Conservation (phyloP, 371 early-diverging fungal species). For the Chytridiales sp. region DNA sequence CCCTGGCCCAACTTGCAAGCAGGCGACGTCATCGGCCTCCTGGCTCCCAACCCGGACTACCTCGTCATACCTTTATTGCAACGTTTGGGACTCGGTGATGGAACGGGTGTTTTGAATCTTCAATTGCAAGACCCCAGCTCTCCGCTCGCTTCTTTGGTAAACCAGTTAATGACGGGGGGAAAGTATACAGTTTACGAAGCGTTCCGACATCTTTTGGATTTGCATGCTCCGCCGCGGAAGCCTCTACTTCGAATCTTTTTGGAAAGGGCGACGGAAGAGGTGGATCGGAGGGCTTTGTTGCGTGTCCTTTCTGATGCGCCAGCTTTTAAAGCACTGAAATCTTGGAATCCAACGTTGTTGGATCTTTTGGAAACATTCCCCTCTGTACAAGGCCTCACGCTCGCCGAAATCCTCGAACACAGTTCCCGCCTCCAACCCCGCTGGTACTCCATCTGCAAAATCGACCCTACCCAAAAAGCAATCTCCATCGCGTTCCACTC, state of each 20-base stretch:
- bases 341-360: constrained; percentile 10
- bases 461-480: constrained; percentile 39
- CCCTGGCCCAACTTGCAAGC: constrained; percentile 60
- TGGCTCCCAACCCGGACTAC: constrained; percentile 68
- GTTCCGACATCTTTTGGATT: constrained; percentile 70
- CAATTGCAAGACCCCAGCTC: constrained; percentile 7
- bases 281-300: constrained; percentile 70
- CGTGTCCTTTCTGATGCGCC: constrained; percentile 55
- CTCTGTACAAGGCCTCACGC: constrained; percentile 57
- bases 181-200: constrained; percentile 56
- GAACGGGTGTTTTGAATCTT: not conserved
- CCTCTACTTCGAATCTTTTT: constrained; percentile 77
- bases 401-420: constrained; percentile 67
- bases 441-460: constrained; percentile 75
- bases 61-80: constrained; percentile 39
- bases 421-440: constrained; percentile 80
- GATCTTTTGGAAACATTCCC: constrained; percentile 80
- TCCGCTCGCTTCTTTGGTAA: no score
- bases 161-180: constrained; percentile 25
- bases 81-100: constrained; percentile 26
- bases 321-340: constrained; percentile 14
- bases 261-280: constrained; percentile 63
- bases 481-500: constrained; percentile 83
- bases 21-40: constrained; percentile 85
- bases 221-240: constrained; percentile 72